These are phyloP conservation scores for Metschnikowia lochheadii DNA, from an alignment of 805 yeast species.

Conservation along the genomic window DNA sequence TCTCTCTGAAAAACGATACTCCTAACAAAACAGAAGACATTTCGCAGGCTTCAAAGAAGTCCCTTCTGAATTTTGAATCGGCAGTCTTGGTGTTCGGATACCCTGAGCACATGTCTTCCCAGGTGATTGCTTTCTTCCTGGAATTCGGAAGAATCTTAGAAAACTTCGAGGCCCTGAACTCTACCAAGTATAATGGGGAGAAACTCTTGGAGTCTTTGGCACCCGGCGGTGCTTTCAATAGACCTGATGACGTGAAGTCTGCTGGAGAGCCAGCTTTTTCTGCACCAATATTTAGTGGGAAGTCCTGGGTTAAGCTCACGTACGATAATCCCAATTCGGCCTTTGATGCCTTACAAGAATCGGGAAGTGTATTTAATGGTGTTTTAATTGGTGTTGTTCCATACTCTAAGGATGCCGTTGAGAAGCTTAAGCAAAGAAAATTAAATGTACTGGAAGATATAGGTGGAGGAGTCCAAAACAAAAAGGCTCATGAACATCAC, in stretches of 20 bases:
- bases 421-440: conserved; percentile 48
- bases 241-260: not conserved
- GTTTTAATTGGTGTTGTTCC: conserved; percentile 65
- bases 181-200: conserved; percentile 6
- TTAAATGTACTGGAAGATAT: conserved; percentile 45
- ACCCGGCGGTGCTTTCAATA: conserved; percentile 14
- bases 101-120: conserved; percentile 67
- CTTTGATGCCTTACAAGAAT: conserved; percentile 77
- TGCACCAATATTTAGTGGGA: conserved; percentile 74
- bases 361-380: conserved; percentile 69
- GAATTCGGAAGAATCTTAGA: conserved; percentile 80
- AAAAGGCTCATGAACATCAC: conserved; percentile 7
- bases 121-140: conserved; percentile 66
- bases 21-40: conserved; percentile 10
- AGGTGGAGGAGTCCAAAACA: conserved; percentile 31
- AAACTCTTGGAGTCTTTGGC: conserved; percentile 8
- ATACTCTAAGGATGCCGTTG: conserved; percentile 56
- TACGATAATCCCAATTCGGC: conserved; percentile 74
- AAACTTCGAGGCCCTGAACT: conserved; percentile 47
- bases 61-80: conserved; percentile 40
- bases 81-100: conserved; percentile 87
- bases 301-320: conserved; percentile 88
- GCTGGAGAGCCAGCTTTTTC: conserved; percentile 2
- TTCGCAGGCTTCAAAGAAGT: conserved; percentile 9
- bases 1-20: conserved; percentile 20